A percentile compares a stretch with the other conserved stretches of the same genome.
These are phyloP conservation scores for Xylaria scruposa DNA, from an alignment of 495 filamentous ascomycete genomes.

Conservation along the genomic window DNA sequence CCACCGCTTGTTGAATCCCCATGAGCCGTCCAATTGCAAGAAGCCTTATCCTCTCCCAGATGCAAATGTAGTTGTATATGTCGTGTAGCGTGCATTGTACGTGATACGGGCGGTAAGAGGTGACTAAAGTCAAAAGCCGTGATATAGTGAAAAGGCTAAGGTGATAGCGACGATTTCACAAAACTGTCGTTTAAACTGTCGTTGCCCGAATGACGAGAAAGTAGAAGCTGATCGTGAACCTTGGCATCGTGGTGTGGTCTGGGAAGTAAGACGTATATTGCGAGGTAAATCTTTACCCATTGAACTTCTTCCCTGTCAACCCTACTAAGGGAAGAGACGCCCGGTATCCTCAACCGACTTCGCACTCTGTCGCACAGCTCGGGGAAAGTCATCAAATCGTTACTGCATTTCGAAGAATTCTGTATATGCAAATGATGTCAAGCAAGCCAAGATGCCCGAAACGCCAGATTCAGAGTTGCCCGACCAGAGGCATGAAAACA, in stretches of 20 bases:
- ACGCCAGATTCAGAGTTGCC: slow-evolving; percentile 32
- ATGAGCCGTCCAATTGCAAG: slow-evolving; percentile 16
- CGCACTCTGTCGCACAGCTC: slow-evolving; percentile 6
- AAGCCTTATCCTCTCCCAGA: slow-evolving; percentile 17
- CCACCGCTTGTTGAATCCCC: neutral
- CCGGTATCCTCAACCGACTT: slow-evolving; percentile 13
- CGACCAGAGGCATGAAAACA: slow-evolving; percentile 5
- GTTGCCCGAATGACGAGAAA: slow-evolving; percentile 9
- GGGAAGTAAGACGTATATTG: slow-evolving; percentile 5
- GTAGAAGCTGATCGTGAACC: neutral
- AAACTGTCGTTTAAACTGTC: slow-evolving; percentile 17
- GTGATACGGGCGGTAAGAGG: slow-evolving; percentile 13
- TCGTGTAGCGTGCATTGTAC: slow-evolving; percentile 17
- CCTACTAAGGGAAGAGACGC: neutral
- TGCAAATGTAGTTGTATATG: slow-evolving; percentile 29
- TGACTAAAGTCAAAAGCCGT: neutral
- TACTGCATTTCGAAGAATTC: slow-evolving; percentile 43
- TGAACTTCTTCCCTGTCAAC: neutral
- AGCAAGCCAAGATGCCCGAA: slow-evolving; percentile 27
- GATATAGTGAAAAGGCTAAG: slow-evolving; percentile 10
- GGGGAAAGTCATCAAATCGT: slow-evolving; percentile 40
- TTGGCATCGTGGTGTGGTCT: neutral
- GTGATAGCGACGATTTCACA: slow-evolving; percentile 1
- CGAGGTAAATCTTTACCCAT: neutral
- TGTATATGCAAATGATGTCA: slow-evolving; percentile 26